These are phyloP conservation scores for Botryotinia calthae DNA, from an alignment of 2,329 filamentous ascomycete species.

Conservation along the genomic window DNA sequence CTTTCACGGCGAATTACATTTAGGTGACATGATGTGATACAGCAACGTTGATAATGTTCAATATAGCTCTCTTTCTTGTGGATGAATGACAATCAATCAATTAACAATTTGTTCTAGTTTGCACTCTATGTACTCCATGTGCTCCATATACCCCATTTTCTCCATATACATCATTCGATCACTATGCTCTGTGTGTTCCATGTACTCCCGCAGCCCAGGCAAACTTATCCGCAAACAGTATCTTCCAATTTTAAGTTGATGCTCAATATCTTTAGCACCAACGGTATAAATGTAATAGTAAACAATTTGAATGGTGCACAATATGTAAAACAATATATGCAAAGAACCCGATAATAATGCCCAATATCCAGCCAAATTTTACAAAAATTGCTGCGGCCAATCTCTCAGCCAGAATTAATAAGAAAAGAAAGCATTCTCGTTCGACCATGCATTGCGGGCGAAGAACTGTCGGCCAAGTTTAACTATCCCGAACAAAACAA, in stretches of 20 bases:
- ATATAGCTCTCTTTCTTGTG: not conserved
- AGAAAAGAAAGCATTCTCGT: not conserved
- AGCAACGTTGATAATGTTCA: not conserved
- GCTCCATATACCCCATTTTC: too few species aligned
- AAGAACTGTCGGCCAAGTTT: not conserved
- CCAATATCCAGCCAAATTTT: not conserved
- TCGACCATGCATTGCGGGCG: not conserved
- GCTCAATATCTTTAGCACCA: not conserved
- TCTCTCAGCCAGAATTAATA: not conserved
- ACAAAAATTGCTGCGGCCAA: not conserved
- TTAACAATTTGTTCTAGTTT: not conserved
- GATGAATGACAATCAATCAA: not conserved
- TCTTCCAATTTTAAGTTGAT: not conserved
- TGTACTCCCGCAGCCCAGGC: rapidly evolving
- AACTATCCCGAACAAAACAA: not conserved
- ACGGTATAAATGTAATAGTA: not conserved
- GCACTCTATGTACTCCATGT: not conserved
- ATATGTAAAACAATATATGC: not conserved
- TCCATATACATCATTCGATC: too few species aligned
- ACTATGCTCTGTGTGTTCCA: not conserved
- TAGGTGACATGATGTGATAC: not conserved
- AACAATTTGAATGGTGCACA: too few species aligned
- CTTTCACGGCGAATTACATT: not conserved
- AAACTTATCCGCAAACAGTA: not conserved
- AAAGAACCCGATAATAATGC: not conserved